These are phyloP conservation scores for Fusarium irregulare DNA, from an alignment of 2,329 filamentous ascomycete genomes.

Conservation along the genomic window DNA sequence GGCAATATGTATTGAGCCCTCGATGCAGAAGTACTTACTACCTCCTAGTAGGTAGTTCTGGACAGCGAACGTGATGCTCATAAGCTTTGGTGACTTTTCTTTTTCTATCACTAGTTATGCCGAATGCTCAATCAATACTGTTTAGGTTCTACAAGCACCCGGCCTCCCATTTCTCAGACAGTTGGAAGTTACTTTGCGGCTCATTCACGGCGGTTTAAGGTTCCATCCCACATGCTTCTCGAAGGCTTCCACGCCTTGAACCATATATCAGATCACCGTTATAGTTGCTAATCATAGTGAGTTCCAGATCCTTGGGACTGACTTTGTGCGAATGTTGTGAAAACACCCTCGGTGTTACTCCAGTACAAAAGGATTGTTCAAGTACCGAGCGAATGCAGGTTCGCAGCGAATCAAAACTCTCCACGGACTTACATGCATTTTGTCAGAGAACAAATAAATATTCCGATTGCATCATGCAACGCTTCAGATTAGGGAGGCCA, in stretches of 20 bases:
- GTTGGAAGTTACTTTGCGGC: conserved; percentile 2
- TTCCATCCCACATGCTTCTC: background rate
- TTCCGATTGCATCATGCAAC: background rate
- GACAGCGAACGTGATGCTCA: background rate
- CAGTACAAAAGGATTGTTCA: background rate
- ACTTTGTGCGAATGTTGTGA: background rate
- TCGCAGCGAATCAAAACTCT: background rate
- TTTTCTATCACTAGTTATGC: background rate
- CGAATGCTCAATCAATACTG: background rate
- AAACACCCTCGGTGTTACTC: background rate
- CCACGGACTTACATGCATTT: background rate
- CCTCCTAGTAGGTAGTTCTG: background rate
- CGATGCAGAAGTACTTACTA: background rate
- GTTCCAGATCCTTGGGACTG: background rate
- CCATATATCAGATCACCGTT: background rate
- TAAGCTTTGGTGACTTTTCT: background rate
- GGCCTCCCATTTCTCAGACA: background rate
- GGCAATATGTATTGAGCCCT: background rate
- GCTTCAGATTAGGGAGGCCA: background rate
- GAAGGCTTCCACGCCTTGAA: background rate
- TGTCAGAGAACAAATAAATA: background rate
- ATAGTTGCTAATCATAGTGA: background rate
- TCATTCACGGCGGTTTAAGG: background rate
- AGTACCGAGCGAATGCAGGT: background rate
- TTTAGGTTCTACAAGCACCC: background rate